Base-by-base conservation (phyloP, 2,329 filamentous ascomycete genomes). In the Sporothrix brunneoviolacea region DNA sequence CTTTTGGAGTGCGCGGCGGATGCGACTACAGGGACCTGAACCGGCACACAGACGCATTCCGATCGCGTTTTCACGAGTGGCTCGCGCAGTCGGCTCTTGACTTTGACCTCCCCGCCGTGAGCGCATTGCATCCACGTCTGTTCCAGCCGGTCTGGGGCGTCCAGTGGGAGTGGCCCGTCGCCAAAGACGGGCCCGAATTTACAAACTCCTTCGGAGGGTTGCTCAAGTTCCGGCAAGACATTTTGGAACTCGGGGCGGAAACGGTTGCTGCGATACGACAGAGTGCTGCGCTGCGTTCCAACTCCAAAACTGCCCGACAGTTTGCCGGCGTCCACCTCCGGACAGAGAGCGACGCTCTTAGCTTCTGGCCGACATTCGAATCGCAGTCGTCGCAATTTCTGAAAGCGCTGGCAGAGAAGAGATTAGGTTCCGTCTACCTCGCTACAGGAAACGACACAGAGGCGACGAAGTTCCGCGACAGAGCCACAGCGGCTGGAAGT, bases 111-210 rank as follows among this genome's bases (percentile, higher is more conserved):
- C 57, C 51, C 1, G 50, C 55, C 4, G 46, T 59, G 4, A 58
- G 53, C 43, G 21, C 35, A 6, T 50, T 55, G 5, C 60, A 61
- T 10, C 69, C 69, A 2, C 65, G 68, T n/a, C 59, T 69, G 24
- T 62, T 71, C 46, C 65, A 67, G 21, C 67, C 72, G 55, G 65
- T 65, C 52, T 72, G 69, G 70, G 70, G 69, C 15, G 69, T 71
- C 8, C 67, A 71, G 43, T 71, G 65, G 62, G 70, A 74, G 51
- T 74, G 68, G 66, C 71, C 69, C 18, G 66, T 70, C 5, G 70
- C 67, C 48, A 66, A 68, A 13, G 73, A 76, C 53, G 71, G 72
- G 0, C 69, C 72, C 6, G 72, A 73, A 52, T 70, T 76, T 48
- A 67, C 64, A 7, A 65, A 69, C 21, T 70, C 70, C 0, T 75